phyloP scores from a whole-genome alignment of 106 monocot genomes.

The Allium cepa region DNA sequence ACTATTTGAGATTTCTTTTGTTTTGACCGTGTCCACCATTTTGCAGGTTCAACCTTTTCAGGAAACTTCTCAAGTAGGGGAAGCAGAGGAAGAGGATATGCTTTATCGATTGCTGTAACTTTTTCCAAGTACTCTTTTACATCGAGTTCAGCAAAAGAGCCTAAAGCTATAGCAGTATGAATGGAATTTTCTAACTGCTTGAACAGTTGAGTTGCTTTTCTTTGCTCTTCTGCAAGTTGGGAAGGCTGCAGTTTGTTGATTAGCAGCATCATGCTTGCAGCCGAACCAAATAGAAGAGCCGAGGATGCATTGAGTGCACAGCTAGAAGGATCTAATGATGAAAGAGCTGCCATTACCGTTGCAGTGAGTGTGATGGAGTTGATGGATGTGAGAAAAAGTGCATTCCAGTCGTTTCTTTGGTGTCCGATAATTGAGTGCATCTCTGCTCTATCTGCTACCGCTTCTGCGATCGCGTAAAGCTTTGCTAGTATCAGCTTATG shows the following conservation, averaged over 20 bases:
- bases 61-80: slow-evolving; percentile 81
- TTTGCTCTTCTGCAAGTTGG: slow-evolving; percentile 87
- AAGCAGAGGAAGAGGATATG: slow-evolving; percentile 60
- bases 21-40: slow-evolving; percentile 53
- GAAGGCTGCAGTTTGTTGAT: slow-evolving; percentile 45
- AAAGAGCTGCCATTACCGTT: slow-evolving; percentile 46
- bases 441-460: slow-evolving; percentile 62
- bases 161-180: slow-evolving; percentile 11
- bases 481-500: not conserved
- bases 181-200: slow-evolving; percentile 50
- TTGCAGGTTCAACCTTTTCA: slow-evolving; percentile 36
- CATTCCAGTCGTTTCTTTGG: slow-evolving; percentile 80
- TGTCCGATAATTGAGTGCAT: slow-evolving; percentile 76
- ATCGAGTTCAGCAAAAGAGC: slow-evolving; percentile 8
- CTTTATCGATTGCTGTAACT: slow-evolving; percentile 61
- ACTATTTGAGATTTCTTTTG: not conserved
- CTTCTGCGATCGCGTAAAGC: slow-evolving; percentile 54
- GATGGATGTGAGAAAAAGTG: slow-evolving; percentile 53
- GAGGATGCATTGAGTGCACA: slow-evolving; percentile 33
- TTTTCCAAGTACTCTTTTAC: slow-evolving; percentile 46
- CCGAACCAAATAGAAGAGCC: not conserved
- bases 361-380: slow-evolving; percentile 57
- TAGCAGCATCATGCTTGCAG: not conserved
- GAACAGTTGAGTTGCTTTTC: slow-evolving; percentile 70
- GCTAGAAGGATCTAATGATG: slow-evolving; percentile 1